A percentile compares a stretch with the other conserved stretches of the same genome.
phyloP scores from a whole-genome alignment of 2,329 filamentous ascomycete genomes.

The Penicillium hesseltinei region DNA sequence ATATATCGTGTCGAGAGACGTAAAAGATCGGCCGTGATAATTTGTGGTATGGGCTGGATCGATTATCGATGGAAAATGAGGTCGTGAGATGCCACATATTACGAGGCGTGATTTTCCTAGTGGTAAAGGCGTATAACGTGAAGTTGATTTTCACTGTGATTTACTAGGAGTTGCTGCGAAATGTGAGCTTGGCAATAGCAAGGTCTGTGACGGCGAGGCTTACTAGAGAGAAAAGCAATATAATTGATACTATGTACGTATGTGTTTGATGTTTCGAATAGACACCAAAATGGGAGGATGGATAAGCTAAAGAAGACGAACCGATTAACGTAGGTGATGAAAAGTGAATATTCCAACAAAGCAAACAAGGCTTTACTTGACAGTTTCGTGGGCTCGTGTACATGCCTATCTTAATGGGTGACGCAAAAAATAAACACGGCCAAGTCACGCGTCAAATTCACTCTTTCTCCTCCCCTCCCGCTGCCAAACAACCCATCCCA shows the following conservation, averaged over 20 bases:
- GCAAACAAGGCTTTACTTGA: not conserved
- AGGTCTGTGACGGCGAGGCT: not conserved
- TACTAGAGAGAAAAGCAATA: not conserved
- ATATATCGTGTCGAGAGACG: not conserved
- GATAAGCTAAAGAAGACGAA: not conserved
- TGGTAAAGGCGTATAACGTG: too few species aligned
- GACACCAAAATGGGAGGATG: too few species aligned
- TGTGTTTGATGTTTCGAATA: not conserved
- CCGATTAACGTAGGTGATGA: not conserved
- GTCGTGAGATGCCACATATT: not conserved
- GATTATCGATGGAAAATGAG: not conserved
- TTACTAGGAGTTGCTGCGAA: not conserved
- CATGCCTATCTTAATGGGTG: not conserved
- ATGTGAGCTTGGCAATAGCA: not conserved
- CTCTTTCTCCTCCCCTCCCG: slow-evolving; percentile 3
- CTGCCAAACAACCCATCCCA: slow-evolving; percentile 41
- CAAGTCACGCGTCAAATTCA: not conserved
- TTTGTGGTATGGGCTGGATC: not conserved
- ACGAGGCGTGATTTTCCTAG: too few species aligned
- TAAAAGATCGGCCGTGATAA: not conserved
- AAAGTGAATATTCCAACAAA: not conserved
- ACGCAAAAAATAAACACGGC: not conserved
- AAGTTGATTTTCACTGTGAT: not conserved
- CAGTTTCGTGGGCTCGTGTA: not conserved
- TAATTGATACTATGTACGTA: not conserved